phyloP scores from a whole-genome alignment of 352 stramenopile species.

The Globisporangium cylindrosporum region DNA sequence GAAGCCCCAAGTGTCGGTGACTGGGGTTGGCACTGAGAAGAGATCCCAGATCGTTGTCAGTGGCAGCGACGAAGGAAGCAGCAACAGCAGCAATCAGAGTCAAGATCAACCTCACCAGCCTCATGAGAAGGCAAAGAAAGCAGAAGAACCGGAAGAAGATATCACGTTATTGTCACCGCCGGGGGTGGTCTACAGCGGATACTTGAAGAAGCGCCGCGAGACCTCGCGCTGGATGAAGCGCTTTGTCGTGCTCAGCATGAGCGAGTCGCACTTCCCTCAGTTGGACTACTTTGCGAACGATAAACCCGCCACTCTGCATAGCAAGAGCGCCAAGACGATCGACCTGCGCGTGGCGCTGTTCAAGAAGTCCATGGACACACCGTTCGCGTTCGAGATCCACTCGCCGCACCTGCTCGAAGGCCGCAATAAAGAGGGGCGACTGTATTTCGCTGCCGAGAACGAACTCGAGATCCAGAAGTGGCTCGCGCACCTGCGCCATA shows the following conservation, averaged over 20 bases:
- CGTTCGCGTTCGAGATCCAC: conserved; percentile 88
- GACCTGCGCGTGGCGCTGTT: conserved; percentile 64
- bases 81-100: conserved; percentile 14
- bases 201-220: conserved; percentile 73
- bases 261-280: conserved; percentile 32
- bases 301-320: conserved; percentile 36
- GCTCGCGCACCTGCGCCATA: conserved; percentile 81
- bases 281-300: conserved; percentile 72
- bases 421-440: conserved; percentile 82
- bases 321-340: conserved; percentile 47
- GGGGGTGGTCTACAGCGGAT: conserved; percentile 43
- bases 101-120: not conserved
- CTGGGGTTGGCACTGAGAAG: not conserved
- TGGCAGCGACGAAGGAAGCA: not conserved
- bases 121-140: not conserved
- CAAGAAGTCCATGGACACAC: conserved; percentile 78
- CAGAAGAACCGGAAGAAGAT: conserved; percentile 22
- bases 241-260: conserved; percentile 61
- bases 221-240: conserved; percentile 78
- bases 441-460: conserved; percentile 84
- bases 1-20: not conserved
- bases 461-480: conserved; percentile 90
- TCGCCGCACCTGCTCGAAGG: conserved; percentile 81
- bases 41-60: not conserved
- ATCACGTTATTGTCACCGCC: not conserved